Conservation (phyloP, 139 green algal genomes). For the Gonium pectorale region DNA sequence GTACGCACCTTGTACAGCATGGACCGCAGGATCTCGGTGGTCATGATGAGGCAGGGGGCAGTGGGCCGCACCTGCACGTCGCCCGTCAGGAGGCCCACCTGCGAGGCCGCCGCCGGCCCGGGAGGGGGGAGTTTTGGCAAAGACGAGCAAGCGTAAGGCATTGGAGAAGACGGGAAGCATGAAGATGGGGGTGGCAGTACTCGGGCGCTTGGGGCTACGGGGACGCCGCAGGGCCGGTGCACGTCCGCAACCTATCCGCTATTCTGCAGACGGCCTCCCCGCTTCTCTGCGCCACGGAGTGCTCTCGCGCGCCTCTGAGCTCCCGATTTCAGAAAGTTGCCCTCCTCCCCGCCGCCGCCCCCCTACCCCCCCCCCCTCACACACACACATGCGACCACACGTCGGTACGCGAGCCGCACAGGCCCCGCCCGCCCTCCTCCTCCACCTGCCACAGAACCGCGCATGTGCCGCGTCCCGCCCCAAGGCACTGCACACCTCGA, state of each 20-base stretch:
- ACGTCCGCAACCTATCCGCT: too few species aligned
- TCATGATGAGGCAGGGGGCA: slow-evolving; percentile 96
- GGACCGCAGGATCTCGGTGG: slow-evolving; percentile 95
- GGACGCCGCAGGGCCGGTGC: too few species aligned
- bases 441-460: not conserved
- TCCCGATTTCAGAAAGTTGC: too few species aligned
- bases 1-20: slow-evolving; percentile 93
- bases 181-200: too few species aligned
- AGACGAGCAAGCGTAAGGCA: not conserved
- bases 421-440: not conserved
- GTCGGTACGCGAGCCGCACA: not conserved
- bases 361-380: not conserved
- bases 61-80: slow-evolving; percentile 94
- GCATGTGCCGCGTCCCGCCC: not conserved
- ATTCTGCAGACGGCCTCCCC: too few species aligned
- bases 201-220: too few species aligned
- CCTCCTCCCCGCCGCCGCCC: not conserved
- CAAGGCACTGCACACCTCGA: slow-evolving; percentile 82
- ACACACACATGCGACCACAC: too few species aligned
- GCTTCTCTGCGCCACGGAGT: too few species aligned
- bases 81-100: slow-evolving; percentile 94
- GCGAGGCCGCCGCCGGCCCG: not conserved
- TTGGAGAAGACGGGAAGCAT: too few species aligned
- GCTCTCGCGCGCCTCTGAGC: too few species aligned
- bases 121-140: not conserved